Evolutionary conservation across 352 stramenopile species (phyloP).

Genomic region (Peronosclerospora sorghi): DNA sequence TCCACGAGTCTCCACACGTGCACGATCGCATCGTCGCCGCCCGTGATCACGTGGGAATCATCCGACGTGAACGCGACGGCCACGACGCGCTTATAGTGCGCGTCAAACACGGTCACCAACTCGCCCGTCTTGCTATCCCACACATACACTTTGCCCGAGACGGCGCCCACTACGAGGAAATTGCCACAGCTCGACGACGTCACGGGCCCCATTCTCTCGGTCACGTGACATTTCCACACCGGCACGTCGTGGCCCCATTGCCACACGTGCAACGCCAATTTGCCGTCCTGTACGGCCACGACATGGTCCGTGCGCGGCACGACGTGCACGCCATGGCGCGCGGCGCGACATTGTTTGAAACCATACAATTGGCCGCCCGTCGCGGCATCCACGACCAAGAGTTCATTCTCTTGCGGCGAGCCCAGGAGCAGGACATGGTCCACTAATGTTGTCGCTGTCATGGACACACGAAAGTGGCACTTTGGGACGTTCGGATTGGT

Average conservation of each 20-base stretch:
- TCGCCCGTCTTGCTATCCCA: slow-evolving; percentile 78
- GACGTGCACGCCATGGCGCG: slow-evolving; percentile 36
- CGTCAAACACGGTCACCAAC: slow-evolving; percentile 71
- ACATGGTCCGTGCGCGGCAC: slow-evolving; percentile 61
- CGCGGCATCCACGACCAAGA: slow-evolving; percentile 46
- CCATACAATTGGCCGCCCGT: slow-evolving; percentile 55
- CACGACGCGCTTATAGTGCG: slow-evolving; percentile 79
- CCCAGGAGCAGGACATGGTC: slow-evolving; percentile 58
- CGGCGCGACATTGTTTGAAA: slow-evolving; percentile 59
- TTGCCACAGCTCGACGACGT: slow-evolving; percentile 52
- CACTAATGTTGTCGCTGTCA: slow-evolving; percentile 33
- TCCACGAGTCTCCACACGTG: slow-evolving; percentile 70
- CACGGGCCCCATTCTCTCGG: slow-evolving; percentile 59
- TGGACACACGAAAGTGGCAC: slow-evolving; percentile 18
- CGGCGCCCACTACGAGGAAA: slow-evolving; percentile 57
- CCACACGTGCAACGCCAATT: slow-evolving; percentile 53
- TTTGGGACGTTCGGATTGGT: slow-evolving; percentile 13
- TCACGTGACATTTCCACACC: slow-evolving; percentile 60
- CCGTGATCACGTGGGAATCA: slow-evolving; percentile 70
- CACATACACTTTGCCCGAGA: slow-evolving; percentile 78
- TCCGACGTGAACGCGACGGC: slow-evolving; percentile 55
- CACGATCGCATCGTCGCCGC: slow-evolving; percentile 72
- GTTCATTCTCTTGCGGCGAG: slow-evolving; percentile 55
- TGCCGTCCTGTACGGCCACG: slow-evolving; percentile 53
- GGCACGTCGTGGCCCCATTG: slow-evolving; percentile 62